Base-by-base conservation (phyloP, 805 yeast species). In the Sugiyamaella smithiae region DNA sequence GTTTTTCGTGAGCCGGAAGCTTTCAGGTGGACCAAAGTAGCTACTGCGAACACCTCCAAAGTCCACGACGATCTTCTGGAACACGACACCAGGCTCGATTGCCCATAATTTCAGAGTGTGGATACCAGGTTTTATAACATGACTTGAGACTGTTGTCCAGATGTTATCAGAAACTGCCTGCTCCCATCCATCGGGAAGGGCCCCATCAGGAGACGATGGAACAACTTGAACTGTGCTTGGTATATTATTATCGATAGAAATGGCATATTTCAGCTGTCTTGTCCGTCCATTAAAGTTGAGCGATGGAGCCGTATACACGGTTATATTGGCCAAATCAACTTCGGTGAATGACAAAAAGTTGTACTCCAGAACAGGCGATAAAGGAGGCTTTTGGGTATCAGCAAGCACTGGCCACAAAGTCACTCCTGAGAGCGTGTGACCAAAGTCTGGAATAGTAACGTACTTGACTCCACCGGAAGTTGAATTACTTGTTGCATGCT, bases 241-340 rank as follows among this genome's bases (percentile, higher is more conserved):
- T 25, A 48, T 43, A 14, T 52, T 60, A 41, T 57, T 60, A 45
- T 62, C 66, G 28, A 62, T 45, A 3, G 62, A 47, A 35, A 62
- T 48, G n/a, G 58, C 63, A 45, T 61, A 62, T 36, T 52, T 51
- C 43, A 62, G 56, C 6, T 62, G 63, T 7, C 52, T 37, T 23
- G 36, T 16, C 4, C 57, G 60, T 33, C 55, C 53, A 4, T 60
- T 49, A 24, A 52, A 44, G 46, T 62, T 62, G 40, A 60, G 51
- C 17, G 62, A 53, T 36, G 66, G 64, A 4, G 64, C 51, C 2
- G 52, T 43, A 23, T 56, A 54, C 3, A 58, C 49, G 9, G 45
- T 46, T 20, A 56, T 43, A 23, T 50, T 49, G 7, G 63, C 53
- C 28, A 25, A 32, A 23, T 59, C 55, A n/a, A 29, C 45, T 11